A percentile compares a stretch with the other conserved stretches of the same genome.
phyloP scores from a whole-genome alignment of 371 early-diverging fungal species.

The Smittium mucronatum region DNA sequence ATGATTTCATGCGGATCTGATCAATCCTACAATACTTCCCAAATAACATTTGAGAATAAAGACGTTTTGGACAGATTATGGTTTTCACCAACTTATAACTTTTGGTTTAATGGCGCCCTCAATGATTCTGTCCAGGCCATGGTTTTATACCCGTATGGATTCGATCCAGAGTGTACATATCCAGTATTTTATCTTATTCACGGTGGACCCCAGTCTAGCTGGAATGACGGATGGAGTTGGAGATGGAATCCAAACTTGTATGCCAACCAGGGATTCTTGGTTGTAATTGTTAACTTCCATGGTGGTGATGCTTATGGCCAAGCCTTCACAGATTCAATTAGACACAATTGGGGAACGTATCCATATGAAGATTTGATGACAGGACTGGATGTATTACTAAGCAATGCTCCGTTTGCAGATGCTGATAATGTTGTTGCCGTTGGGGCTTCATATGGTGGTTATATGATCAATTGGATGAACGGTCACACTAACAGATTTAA shows the following conservation, averaged over 20 bases:
- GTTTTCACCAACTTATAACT: slow-evolving; percentile 44
- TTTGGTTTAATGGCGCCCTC: slow-evolving; percentile 47
- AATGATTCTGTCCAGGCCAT: slow-evolving; percentile 56
- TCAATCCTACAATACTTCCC: neutral
- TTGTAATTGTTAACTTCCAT: slow-evolving; percentile 59
- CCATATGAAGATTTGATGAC: slow-evolving; percentile 61
- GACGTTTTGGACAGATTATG: slow-evolving; percentile 25
- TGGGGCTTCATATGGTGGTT: slow-evolving; percentile 76
- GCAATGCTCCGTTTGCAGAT: slow-evolving; percentile 47
- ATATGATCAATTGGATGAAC: slow-evolving; percentile 71
- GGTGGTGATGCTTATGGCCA: slow-evolving; percentile 80
- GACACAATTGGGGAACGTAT: slow-evolving; percentile 61
- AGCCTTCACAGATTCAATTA: slow-evolving; percentile 58
- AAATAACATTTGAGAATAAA: slow-evolving; percentile 14
- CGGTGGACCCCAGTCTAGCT: slow-evolving; percentile 71
- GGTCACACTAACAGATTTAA: slow-evolving; percentile 54
- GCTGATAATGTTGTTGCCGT: slow-evolving; percentile 44
- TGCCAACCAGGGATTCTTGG: slow-evolving; percentile 60
- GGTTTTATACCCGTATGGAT: slow-evolving; percentile 50
- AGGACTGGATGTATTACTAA: slow-evolving; percentile 54
- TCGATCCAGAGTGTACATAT: slow-evolving; percentile 43
- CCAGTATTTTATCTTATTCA: slow-evolving; percentile 75
- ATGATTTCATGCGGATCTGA: neutral
- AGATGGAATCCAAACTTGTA: slow-evolving; percentile 68
- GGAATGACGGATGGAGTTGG: slow-evolving; percentile 50